phyloP scores from a whole-genome alignment of 2,329 filamentous ascomycete genomes.

The Escovopsis sp. region DNA sequence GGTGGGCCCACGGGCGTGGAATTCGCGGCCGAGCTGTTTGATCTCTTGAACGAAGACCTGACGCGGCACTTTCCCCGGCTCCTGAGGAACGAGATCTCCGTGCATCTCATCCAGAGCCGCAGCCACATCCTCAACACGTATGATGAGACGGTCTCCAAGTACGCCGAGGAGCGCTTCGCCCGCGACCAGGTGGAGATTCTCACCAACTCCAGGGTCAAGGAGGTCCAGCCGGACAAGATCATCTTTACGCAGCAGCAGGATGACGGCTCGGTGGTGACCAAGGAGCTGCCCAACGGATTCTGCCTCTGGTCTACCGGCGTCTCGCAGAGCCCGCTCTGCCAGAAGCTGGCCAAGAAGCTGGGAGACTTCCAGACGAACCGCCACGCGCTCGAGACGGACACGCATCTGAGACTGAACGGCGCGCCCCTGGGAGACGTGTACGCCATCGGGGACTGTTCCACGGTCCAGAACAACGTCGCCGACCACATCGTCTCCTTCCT shows the following conservation, averaged over 20 bases:
- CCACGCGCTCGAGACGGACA: constrained; percentile 87
- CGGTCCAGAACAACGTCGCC: constrained; percentile 92
- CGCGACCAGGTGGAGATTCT: constrained; percentile 85
- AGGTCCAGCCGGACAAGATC: constrained; percentile 71
- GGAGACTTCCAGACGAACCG: constrained; percentile 66
- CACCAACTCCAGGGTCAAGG: constrained; percentile 85
- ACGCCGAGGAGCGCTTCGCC: constrained; percentile 79
- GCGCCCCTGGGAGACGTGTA: constrained; percentile 90
- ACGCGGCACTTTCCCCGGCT: constrained; percentile 71
- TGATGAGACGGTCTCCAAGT: constrained; percentile 83
- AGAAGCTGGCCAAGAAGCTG: constrained; percentile 64
- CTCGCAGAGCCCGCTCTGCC: constrained; percentile 66
- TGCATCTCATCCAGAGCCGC: constrained; percentile 90
- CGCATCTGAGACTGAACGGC: constrained; percentile 78
- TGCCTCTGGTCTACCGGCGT: constrained; percentile 98
- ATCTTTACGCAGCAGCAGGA: constrained; percentile 72
- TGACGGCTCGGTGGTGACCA: constrained; percentile 60
- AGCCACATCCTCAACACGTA: constrained; percentile 97
- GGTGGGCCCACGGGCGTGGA: constrained; percentile 95
- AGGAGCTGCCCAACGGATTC: constrained; percentile 91
- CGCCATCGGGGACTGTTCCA: constrained; percentile 88
- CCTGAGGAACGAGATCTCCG: constrained; percentile 92
- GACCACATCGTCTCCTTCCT: constrained; percentile 85
- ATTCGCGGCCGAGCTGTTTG: constrained; percentile 91
- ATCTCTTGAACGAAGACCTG: constrained; percentile 91